A percentile compares a stretch with the other conserved stretches of the same genome.
phyloP scores from a whole-genome alignment of 495 filamentous ascomycete genomes.

The Talaromyces proteolyticus region DNA sequence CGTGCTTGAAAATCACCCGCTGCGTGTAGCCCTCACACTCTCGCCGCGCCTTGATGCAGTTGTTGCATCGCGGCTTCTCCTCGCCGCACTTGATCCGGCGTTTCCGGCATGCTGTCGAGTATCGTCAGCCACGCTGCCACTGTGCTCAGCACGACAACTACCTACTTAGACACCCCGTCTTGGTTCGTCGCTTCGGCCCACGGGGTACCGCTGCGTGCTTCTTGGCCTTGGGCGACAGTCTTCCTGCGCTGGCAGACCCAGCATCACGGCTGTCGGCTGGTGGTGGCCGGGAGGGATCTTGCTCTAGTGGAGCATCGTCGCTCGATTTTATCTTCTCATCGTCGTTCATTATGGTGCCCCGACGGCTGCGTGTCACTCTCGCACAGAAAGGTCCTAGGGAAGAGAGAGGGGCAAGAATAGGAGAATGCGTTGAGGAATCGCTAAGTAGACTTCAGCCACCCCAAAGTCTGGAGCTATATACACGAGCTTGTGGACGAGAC shows the following conservation, averaged over 20 bases:
- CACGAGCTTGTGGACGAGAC: neutral
- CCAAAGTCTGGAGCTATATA: neutral
- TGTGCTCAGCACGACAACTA: slow-evolving; percentile 11
- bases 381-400: neutral
- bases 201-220: slow-evolving; percentile 16
- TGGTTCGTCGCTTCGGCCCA: slow-evolving; percentile 66
- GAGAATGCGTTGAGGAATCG: neutral
- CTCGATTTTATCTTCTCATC: neutral
- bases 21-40: slow-evolving; percentile 94
- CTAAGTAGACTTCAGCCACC: too few species aligned
- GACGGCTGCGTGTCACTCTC: too few species aligned
- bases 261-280: too few species aligned
- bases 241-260: too few species aligned
- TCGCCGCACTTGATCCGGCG: slow-evolving; percentile 97
- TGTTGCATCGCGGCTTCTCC: slow-evolving; percentile 82
- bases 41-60: slow-evolving; percentile 93
- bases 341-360: too few species aligned
- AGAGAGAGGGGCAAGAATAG: neutral
- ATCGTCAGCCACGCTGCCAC: slow-evolving; percentile 8
- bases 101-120: slow-evolving; percentile 71
- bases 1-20: slow-evolving; percentile 87
- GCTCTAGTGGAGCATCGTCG: neutral
- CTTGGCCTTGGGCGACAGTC: neutral
- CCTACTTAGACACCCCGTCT: slow-evolving; percentile 94
- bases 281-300: neutral